A percentile compares a stretch with the other conserved stretches of the same genome.
phyloP scores from a whole-genome alignment of 140 eudicot genomes.

The Anethum foeniculum region DNA sequence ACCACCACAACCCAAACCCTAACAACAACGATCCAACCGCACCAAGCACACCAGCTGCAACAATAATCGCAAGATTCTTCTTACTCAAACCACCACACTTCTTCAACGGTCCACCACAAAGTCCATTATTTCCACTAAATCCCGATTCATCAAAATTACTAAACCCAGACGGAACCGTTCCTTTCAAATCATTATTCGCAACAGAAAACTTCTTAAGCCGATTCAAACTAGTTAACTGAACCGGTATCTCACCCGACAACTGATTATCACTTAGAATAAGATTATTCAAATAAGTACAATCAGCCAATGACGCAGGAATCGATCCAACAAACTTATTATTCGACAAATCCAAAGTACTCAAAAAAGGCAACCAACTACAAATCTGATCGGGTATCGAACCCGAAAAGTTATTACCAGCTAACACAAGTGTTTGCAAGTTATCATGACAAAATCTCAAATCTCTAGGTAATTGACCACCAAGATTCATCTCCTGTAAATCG shows the following conservation, averaged over 20 bases:
- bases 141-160: slow-evolving; percentile 9
- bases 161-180: slow-evolving; percentile 44
- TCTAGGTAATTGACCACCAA: slow-evolving; percentile 43
- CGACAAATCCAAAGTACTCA: slow-evolving; percentile 60
- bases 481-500: slow-evolving; percentile 32
- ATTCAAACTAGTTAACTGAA: slow-evolving; percentile 35
- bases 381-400: slow-evolving; percentile 56
- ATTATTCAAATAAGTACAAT: slow-evolving; percentile 34
- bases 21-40: slow-evolving; percentile 64
- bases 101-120: slow-evolving; percentile 55
- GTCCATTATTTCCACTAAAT: slow-evolving; percentile 49
- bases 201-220: slow-evolving; percentile 56
- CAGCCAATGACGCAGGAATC: slow-evolving; percentile 54
- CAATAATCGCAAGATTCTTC: slow-evolving; percentile 52
- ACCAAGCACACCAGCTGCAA: slow-evolving; percentile 82
- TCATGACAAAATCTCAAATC: slow-evolving; percentile 34
- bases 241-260: slow-evolving; percentile 56
- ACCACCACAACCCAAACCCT: slow-evolving; percentile 85
- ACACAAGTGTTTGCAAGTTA: slow-evolving; percentile 63
- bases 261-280: slow-evolving; percentile 38
- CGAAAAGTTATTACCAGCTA: slow-evolving; percentile 48
- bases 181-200: slow-evolving; percentile 49
- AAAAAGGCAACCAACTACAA: slow-evolving; percentile 78
- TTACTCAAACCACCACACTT: slow-evolving; percentile 75
- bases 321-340: slow-evolving; percentile 42